A percentile compares a stretch with the other conserved stretches of the same genome.
phyloP scores from a whole-genome alignment of 176 grass and related monocot species.

The Phoenix dactylifera region DNA sequence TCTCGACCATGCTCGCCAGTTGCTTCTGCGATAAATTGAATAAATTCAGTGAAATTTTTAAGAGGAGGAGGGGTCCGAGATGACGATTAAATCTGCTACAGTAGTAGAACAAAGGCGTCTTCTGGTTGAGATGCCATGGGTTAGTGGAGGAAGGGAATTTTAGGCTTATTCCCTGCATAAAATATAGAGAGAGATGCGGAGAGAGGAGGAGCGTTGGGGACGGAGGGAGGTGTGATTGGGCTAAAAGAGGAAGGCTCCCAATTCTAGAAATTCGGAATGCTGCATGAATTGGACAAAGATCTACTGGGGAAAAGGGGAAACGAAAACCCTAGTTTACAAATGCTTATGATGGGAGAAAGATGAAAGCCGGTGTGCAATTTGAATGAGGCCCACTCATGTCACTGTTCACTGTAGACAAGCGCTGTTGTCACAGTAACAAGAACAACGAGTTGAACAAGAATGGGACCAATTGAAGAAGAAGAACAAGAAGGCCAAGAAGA shows the following conservation, averaged over 20 bases:
- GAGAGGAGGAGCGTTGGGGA: constrained; percentile 7
- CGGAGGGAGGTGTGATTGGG: background rate
- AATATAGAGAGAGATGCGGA: constrained; percentile 30
- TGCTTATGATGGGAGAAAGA: background rate
- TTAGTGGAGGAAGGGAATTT: constrained; percentile 9
- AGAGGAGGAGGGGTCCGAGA: background rate
- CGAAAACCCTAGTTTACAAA: constrained; percentile 9
- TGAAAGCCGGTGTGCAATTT: background rate
- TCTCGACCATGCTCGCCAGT: constrained; percentile 61
- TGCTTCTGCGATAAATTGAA: constrained; percentile 55
- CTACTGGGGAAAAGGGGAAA: constrained; percentile 2
- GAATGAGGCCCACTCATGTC: too few relatives aligned
- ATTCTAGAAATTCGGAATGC: constrained; percentile 44
- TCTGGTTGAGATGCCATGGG: background rate
- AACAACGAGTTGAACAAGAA: background rate
- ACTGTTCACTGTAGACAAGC: too few relatives aligned
- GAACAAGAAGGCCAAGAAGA: constrained; percentile 1
- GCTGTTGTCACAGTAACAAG: too few relatives aligned
- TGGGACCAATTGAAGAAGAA: background rate
- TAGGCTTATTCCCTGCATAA: constrained; percentile 29
- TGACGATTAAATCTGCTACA: too few relatives aligned
- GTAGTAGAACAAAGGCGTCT: too few relatives aligned
- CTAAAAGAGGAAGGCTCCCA: constrained; percentile 15
- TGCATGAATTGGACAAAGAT: constrained; percentile 23
- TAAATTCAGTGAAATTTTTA: too few relatives aligned